Evolutionary conservation across 768 basidiomycete species (phyloP).

Genomic region (Cantharellus cinnabarinus): DNA sequence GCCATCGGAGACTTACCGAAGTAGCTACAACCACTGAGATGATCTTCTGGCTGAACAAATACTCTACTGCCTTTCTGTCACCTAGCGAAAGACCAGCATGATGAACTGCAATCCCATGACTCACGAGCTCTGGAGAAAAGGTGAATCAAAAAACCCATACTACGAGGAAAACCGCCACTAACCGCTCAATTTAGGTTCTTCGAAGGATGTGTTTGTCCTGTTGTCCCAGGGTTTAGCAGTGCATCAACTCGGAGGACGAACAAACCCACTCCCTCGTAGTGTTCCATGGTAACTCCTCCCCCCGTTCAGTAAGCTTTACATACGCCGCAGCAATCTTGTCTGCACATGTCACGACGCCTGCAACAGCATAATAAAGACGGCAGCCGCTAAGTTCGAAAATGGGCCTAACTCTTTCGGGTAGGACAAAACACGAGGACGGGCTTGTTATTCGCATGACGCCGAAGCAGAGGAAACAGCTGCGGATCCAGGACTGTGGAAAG

Average conservation of each 20-base stretch:
- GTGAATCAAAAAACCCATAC: neutral
- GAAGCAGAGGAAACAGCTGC: slow-evolving; percentile 51
- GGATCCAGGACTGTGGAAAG: slow-evolving; percentile 39
- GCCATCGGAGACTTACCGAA: slow-evolving; percentile 33
- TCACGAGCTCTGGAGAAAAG: slow-evolving; percentile 32
- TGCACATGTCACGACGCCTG: slow-evolving; percentile 38
- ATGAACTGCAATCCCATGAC: slow-evolving; percentile 67
- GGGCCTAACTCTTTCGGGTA: slow-evolving; percentile 54
- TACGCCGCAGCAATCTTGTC: slow-evolving; percentile 60
- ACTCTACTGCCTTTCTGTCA: slow-evolving; percentile 57
- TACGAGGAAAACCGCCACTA: no score
- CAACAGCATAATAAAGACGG: neutral
- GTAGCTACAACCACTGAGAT: slow-evolving; percentile 61
- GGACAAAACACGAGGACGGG: slow-evolving; percentile 78
- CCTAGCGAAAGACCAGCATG: slow-evolving; percentile 67
- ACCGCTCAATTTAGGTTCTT: neutral
- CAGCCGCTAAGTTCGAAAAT: neutral
- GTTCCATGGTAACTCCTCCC: neutral
- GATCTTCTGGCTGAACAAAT: slow-evolving; percentile 40
- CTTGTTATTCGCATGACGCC: slow-evolving; percentile 53
- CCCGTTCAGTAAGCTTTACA: slow-evolving; percentile 16
- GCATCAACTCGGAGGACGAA: neutral
- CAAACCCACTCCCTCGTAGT: neutral
- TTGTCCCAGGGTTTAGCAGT: neutral
- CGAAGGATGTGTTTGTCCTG: neutral